Base-by-base conservation (phyloP, 371 early-diverging fungal genomes). In the Mortierella sp. region DNA sequence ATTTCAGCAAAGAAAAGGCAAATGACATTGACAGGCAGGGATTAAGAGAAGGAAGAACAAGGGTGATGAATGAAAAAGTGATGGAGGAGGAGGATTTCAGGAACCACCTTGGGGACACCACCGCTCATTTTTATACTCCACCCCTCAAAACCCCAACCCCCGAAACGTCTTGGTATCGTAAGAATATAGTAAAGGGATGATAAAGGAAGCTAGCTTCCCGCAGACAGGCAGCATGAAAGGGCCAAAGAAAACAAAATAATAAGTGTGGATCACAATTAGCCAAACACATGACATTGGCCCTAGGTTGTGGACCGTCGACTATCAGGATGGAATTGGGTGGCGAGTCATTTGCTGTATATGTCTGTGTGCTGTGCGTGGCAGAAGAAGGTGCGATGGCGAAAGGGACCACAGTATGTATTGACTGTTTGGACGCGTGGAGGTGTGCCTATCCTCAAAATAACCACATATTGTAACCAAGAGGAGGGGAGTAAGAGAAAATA, bases 151-250 rank as follows among this genome's bases (percentile, higher is more conserved):
- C 4, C 11, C 13, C 24, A 43, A 24, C 13, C 24, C 13, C 41
- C 14, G 24, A 40, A 44, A 41, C 29, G 39, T 66, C 22, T 26
- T 19, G 40, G 64, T 40, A 45, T 43, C 31, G 45, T 43, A 66
- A 61, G 63, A 26, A 64, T 9, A 26, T 44, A 45, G 66, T 66
- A 66, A 45, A 13, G 29, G 1, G 66, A 66, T 66, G 14, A 40
- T 4, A 24, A 24, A 44, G 4, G 13, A 45, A 14, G 45, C 5
- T 47, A 22, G 4, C 47, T n/a, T n/a, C n/a, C n/a, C n/a, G n/a
- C n/a, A n/a, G n/a, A 47, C 19, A 47, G 13, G 47, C 47, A 47
- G 19, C 14, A 47, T 19, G 22, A 19, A 22, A 47, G 47, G 47
- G 1, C 2, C 52, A 10, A 50, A 24, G 9, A n/a, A n/a, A 50